These are phyloP conservation scores for Trichoderma pleuroti DNA, from an alignment of 2,329 filamentous ascomycete species.

Conservation along the genomic window DNA sequence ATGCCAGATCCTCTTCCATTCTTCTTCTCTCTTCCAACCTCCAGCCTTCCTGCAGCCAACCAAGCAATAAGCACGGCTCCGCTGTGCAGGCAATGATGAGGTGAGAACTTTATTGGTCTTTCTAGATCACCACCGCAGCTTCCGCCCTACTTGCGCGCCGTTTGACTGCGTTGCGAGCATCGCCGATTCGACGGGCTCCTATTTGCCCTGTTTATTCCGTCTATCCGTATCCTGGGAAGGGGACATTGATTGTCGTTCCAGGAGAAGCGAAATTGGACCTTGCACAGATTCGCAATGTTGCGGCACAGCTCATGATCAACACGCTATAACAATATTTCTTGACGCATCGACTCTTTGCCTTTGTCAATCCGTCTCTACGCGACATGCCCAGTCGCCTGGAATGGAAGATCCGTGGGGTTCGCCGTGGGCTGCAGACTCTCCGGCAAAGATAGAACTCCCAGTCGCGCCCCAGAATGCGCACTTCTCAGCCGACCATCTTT, in stretches of 20 bases:
- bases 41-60: not conserved
- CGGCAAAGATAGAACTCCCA: constrained; percentile 37
- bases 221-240: not conserved
- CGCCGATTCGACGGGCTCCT: not conserved
- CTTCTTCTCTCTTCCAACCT: not conserved
- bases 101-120: not conserved
- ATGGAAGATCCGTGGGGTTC: constrained; percentile 65
- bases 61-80: not conserved
- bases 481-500: constrained; percentile 27
- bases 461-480: constrained; percentile 33
- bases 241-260: not conserved
- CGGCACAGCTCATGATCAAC: not conserved
- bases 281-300: constrained; percentile 2
- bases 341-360: not conserved
- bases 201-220: not conserved
- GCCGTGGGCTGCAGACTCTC: constrained; percentile 49
- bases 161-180: not conserved
- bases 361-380: constrained; percentile 19
- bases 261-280: constrained; percentile 9
- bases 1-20: not conserved
- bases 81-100: not conserved
- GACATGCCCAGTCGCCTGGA: constrained; percentile 35
- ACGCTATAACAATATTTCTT: not conserved
- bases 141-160: not conserved
- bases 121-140: not conserved